Conservation (phyloP, 1,284 basidiomycete species). For the Ceratobasidium theobromae region DNA sequence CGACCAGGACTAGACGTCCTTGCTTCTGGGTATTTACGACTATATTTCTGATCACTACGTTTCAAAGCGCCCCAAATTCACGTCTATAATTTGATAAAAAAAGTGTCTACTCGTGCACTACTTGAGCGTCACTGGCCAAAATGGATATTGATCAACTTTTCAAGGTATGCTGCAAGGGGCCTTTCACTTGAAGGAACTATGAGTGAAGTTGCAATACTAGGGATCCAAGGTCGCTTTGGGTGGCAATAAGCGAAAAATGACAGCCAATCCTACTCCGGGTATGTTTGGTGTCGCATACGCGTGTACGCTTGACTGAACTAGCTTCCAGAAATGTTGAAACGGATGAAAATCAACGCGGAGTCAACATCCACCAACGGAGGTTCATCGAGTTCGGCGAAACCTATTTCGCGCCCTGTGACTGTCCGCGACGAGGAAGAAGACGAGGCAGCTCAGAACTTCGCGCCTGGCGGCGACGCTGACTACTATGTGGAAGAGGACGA, state of each 20-base stretch:
- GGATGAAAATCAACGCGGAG: slow-evolving; percentile 59
- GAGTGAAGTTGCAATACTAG: slow-evolving; percentile 44
- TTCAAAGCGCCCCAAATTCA: too few species aligned
- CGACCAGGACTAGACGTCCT: neutral
- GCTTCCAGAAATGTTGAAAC: slow-evolving; percentile 68
- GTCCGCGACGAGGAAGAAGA: slow-evolving; percentile 56
- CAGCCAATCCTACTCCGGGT: slow-evolving; percentile 73
- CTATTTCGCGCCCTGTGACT: slow-evolving; percentile 51
- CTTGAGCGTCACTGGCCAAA: neutral
- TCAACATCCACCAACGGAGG: slow-evolving; percentile 38
- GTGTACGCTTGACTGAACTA: neutral
- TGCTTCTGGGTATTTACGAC: neutral
- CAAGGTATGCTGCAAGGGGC: slow-evolving; percentile 56
- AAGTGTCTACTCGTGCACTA: neutral
- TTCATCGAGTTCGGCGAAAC: slow-evolving; percentile 42
- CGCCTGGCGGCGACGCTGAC: slow-evolving; percentile 81
- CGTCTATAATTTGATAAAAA: too few species aligned
- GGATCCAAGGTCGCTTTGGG: slow-evolving; percentile 66
- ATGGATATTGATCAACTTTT: slow-evolving; percentile 83
- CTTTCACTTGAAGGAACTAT: slow-evolving; percentile 1
- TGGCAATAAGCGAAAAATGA: slow-evolving; percentile 74
- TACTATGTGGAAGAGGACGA: slow-evolving; percentile 89
- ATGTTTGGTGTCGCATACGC: slow-evolving; percentile 15
- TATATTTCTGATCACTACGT: neutral
- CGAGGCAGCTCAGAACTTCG: slow-evolving; percentile 54